Base-by-base conservation (phyloP, 139 green algal genomes). In the Chlamydomonas applanata region DNA sequence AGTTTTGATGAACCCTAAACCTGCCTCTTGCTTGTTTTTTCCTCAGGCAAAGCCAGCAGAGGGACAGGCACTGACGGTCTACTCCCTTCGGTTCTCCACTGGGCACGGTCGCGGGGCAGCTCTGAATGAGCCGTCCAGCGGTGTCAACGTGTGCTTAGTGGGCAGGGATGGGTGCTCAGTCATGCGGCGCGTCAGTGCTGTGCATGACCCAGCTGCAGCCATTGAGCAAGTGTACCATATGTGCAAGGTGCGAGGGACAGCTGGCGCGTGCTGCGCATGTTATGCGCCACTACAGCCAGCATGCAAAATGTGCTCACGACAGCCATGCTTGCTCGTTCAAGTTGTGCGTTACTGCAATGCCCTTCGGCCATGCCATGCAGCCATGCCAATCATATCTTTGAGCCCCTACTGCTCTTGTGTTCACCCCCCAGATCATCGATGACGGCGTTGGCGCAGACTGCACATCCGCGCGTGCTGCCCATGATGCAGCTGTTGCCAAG, bases 1-100 rank as follows among this genome's bases (percentile, higher is more conserved):
- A 49, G 11, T 7, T 11, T 19, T 49, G 11, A 11, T 19, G 7
- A 49, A 49, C 40, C 40, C 40, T 49, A 49, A 49, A 49, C 7
- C 7, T 49, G 11, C 40, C 11, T 49, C 7, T 49, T 49, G 7
- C 40, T 19, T 11, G 40, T 49, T 49, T 49, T 49, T n/a, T n/a
- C n/a, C n/a, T n/a, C 40, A 49, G 40, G 40, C 40, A 7, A 7
- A 49, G 11, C 9, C 54, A 27, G 4, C 54, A 7, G 54, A 27
- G 9, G n/a, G 27, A 3, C 60, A 40, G 24, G 36, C 59, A 0
- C 44, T 79, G 19, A 94, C 90, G 1, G 85, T 93, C 0, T 93
- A 91, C 71, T 91, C 84, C 5, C 34, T 93, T 1, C 82, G 90
- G 20, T 63, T 95, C 3, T 83, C 71, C 35, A 95, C 89, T 1